Evolutionary conservation across 1,284 basidiomycete species (phyloP), one percentile per base, ranked within the genome.

Genomic region (Xerocomus tenax): DNA sequence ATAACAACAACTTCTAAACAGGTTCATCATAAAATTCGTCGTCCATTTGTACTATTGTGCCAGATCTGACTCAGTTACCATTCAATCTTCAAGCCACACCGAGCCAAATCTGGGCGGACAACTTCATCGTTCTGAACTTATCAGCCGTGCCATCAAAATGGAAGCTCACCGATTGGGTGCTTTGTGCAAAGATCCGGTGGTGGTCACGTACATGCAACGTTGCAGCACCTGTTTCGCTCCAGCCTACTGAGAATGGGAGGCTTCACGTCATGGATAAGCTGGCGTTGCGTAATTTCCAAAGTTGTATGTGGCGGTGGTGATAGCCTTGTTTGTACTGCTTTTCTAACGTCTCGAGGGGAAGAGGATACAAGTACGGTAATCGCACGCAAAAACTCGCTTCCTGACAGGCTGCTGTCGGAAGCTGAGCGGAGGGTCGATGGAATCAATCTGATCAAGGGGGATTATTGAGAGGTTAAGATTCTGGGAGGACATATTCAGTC

Each of bases 191-290:
- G 28, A 36, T 39, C 25, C 42, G 30, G 36, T 34, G 28, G 18
- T 2, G 18, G 21, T 59, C 35, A 57, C 42, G 42, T 46, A 45
- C 32, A 3, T 26, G 50, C 39, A 57, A 58, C 46, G 55, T 50
- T 61, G 42, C 30, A 38, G 42, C 35, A 18, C 41, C 47, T 35
- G 42, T 44, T 59, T 45, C 6, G 28, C 36, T 41, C 23, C n/a
- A 34, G 39, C 40, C 47, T 41, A 25, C 32, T 23, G 30, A 18
- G 25, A 45, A 43, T 39, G 34, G 39, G 28, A 5, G 15, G 1
- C 4, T 25, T 45, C 48, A 64, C 61, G 61, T 45, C 43, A 61
- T 26, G 47, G 54, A 61, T 63, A 64, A 61, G 58, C 61, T 35
- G 62, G 58, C 58, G 61, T 47, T 12, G 38, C 35, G n/a, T 18